Base-by-base conservation (phyloP, 352 stramenopile species). In the Globisporangium canariense region DNA sequence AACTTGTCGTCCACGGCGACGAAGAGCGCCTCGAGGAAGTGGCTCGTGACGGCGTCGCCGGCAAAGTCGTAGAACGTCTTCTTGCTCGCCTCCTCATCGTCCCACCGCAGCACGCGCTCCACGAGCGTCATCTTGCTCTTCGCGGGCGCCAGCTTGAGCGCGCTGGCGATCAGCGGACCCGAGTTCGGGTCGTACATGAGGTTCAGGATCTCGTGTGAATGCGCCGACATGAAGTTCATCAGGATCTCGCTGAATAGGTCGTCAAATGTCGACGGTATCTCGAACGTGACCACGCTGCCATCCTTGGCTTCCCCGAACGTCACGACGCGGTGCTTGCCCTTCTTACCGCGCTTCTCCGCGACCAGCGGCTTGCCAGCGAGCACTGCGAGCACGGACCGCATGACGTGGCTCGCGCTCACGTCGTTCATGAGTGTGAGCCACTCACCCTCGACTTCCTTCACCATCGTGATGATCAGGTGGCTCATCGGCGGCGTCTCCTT, bases 351-450 rank as follows among this genome's bases (percentile, higher is more conserved):
- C 68, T 92, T 94, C 64, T 94, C 83, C 4, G 76, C 62, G 22
- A 89, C 77, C 2, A 91, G 71, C 14, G 86, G 77, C 36, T 83
- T 85, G 20, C 86, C 86, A 5, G 76, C 81, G 18, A 94, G 70
- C 47, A 82, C 74, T 2, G 81, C 81, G 0, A 94, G 68, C 54
- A 94, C 78, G 3, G 81, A 90, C 25, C 86, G 86, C 60, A 92
- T 69, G 52, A 94, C 86, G 55, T 94, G 86, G 60, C 79, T 92
- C n/a, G 86, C 86, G 58, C 86, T 94, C 10, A 94, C 82, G 56
- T 94, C 86, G 67, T 91, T 91, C 78, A 92, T 88, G 20, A 94
- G 71, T n/a, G 79, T 88, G 58, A 94, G 76, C 86, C 86, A 94
- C 69, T 94, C 86, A 57, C 63, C 71, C 63, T 92, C 73, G 43